Base-by-base conservation (phyloP, 1,139 yeast genomes). In the Suhomyces taliae region DNA sequence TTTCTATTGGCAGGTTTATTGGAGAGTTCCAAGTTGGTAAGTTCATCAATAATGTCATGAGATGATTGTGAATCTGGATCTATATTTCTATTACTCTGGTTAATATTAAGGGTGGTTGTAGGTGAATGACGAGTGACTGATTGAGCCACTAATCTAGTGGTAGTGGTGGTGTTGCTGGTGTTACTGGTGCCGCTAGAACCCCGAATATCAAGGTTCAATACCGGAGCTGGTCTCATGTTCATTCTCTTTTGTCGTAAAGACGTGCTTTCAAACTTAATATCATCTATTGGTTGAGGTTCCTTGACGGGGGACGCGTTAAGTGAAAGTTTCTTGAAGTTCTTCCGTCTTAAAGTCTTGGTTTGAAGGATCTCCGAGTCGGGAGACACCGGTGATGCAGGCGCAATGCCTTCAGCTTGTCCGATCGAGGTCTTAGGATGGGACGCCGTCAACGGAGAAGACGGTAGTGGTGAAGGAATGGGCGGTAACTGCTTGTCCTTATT, bases 311-410 rank as follows among this genome's bases (percentile, higher is more conserved):
- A 48, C 12, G 53, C 44, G 5, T 66, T 68, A 37, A 89, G 69
- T 33, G 86, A 81, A 39, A 89, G 73, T 52, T 87, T 78, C 63
- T 90, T 90, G 62, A 87, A 73, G 62, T 90, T 90, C 56, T 87
- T 81, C 47, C 96, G 76, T 53, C 81, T 81, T 51, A 89, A 66
- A 5, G 93, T 76, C 60, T 82, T 85, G 36, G 84, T 56, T 70
- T 78, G 64, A 66, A 79, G 59, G 34, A 73, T 57, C 34, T 51
- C 53, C 34, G 42, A 9, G 8, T 44, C 43, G 38, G 42, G 44
- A 24, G 32, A 7, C 27, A 38, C 41, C 39, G 42, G 46, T 29
- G 40, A 27, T 36, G 36, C 31, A 12, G 32, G 48, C 11, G 37
- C 40, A 36, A 36, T 10, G 32, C 33, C 33, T 34, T 12, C 36